A percentile compares a stretch with the other conserved stretches of the same genome.
phyloP scores from a whole-genome alignment of 1,139 yeast species.

The Pichia sp. region DNA sequence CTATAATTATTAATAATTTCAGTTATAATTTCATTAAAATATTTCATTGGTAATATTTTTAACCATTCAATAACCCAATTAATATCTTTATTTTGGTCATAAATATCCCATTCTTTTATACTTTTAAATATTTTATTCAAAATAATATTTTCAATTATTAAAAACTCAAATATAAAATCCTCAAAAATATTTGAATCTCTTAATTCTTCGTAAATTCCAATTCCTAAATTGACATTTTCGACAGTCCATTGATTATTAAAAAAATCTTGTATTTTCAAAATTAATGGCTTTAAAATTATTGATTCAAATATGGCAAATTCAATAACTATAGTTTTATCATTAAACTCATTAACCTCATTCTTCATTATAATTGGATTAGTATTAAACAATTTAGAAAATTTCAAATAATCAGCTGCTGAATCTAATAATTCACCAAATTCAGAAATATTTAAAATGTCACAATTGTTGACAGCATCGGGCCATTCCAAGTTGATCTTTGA shows the following conservation, averaged over 20 bases:
- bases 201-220: conserved; percentile 33
- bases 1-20: conserved; percentile 31
- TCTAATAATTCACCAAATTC: conserved; percentile 7
- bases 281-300: conserved; percentile 26
- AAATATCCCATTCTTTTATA: conserved; percentile 18
- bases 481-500: neutral
- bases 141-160: conserved; percentile 29
- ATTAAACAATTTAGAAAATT: neutral
- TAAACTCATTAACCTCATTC: neutral
- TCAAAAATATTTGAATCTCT: conserved; percentile 19
- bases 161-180: conserved; percentile 1
- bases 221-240: conserved; percentile 27
- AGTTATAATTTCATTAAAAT: conserved; percentile 24
- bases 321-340: conserved; percentile 1
- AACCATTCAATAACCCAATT: conserved; percentile 44
- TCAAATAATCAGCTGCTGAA: conserved; percentile 1
- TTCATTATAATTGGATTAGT: neutral
- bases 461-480: neutral
- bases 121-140: conserved; percentile 33
- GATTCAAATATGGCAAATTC: conserved; percentile 31
- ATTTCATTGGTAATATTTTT: conserved; percentile 15
- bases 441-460: conserved; percentile 15
- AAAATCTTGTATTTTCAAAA: conserved; percentile 26
- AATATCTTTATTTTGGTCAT: conserved; percentile 26
- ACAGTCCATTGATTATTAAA: conserved; percentile 33